phyloP scores from a whole-genome alignment of 768 basidiomycete species.

The Dendrothele bispora region DNA sequence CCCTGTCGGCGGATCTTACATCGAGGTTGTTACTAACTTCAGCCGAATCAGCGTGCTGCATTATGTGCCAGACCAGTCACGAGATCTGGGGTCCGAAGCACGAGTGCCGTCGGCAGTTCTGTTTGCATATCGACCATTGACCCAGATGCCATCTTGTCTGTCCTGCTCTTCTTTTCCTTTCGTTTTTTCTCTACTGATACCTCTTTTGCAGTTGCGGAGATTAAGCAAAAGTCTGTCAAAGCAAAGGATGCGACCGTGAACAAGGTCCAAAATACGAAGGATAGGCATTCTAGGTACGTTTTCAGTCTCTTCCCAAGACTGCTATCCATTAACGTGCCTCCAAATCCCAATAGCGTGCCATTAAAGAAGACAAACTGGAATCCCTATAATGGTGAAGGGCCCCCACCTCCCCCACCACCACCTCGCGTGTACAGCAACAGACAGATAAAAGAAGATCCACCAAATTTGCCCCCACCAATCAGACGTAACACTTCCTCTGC shows the following conservation, averaged over 20 bases:
- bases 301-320: neutral
- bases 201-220: conserved; percentile 70
- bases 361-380: conserved; percentile 67
- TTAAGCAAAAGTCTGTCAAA: conserved; percentile 63
- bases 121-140: no score
- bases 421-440: conserved; percentile 21
- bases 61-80: no score
- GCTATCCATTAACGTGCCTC: neutral
- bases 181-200: no score
- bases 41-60: no score
- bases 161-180: no score
- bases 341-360: conserved; percentile 39
- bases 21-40: no score
- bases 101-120: no score
- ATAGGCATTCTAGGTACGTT: conserved; percentile 50
- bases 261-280: conserved; percentile 54
- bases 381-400: conserved; percentile 50
- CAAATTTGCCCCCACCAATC: conserved; percentile 21
- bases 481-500: conserved; percentile 15
- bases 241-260: conserved; percentile 57
- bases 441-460: conserved; percentile 1
- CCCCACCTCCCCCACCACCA: conserved; percentile 46
- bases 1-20: no score
- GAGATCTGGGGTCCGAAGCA: no score
- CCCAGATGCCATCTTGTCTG: no score